Conservation (phyloP, 2,329 filamentous ascomycete species). For the Exophiala spinifera region DNA sequence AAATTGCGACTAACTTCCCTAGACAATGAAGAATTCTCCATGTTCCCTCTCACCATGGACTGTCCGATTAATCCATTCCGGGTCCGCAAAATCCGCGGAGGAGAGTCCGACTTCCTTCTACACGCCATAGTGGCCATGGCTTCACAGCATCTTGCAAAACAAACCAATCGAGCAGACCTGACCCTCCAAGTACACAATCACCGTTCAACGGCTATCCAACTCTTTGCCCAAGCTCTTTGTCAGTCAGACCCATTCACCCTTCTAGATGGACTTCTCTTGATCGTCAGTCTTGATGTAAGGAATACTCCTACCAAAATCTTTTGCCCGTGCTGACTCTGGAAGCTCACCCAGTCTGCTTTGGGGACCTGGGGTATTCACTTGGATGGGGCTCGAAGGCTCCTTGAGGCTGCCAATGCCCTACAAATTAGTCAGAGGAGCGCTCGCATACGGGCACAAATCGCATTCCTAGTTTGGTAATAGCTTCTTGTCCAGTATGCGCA, state of each 20-base stretch:
- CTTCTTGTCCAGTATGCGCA: not conserved
- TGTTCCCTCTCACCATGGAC: slow-evolving; percentile 36
- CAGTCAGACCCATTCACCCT: slow-evolving; percentile 12
- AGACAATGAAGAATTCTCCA: slow-evolving; percentile 38
- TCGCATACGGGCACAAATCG: slow-evolving; percentile 32
- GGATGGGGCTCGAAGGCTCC: slow-evolving; percentile 27
- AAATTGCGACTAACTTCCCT: not conserved
- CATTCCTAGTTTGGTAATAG: slow-evolving; percentile 35
- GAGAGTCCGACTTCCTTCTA: slow-evolving; percentile 33
- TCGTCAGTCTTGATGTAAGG: slow-evolving; percentile 37
- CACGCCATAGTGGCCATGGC: slow-evolving; percentile 36
- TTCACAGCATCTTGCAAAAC: slow-evolving; percentile 15
- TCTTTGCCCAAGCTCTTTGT: slow-evolving; percentile 27
- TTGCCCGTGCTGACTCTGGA: not conserved
- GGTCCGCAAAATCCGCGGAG: slow-evolving; percentile 24
- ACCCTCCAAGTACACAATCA: slow-evolving; percentile 17
- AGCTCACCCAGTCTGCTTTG: slow-evolving; percentile 37
- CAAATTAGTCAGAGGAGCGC: slow-evolving; percentile 18
- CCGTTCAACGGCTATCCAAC: slow-evolving; percentile 30
- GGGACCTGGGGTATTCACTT: slow-evolving; percentile 35
- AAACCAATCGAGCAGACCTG: slow-evolving; percentile 1
- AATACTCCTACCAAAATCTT: not conserved
- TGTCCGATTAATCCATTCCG: slow-evolving; percentile 36
- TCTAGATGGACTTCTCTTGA: slow-evolving; percentile 33
- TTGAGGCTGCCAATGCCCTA: slow-evolving; percentile 26